Evolutionary conservation across 306 rosid genomes (phyloP), one percentile per base, ranked within the genome.

Genomic region (Dalbergia cochinchinensis): DNA sequence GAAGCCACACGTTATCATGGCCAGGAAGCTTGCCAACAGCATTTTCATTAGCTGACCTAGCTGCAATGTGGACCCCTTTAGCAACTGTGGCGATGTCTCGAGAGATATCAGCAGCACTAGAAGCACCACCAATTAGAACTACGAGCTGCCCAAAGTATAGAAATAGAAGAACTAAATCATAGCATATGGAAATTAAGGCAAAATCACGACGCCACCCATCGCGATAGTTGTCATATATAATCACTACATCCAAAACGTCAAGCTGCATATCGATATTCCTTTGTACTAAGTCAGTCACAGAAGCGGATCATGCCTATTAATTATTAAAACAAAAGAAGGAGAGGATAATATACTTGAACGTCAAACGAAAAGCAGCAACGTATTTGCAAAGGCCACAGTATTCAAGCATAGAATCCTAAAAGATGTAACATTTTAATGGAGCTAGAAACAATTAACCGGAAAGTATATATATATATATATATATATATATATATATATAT

Each of bases 31-130:
- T 87, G 65, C 86, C 90, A 15, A 83, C 48, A 39, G 78, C 65
- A 64, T 69, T 80, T 37, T 69, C 82, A 10, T 59, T 76, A 31
- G 66, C 64, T 7, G 91, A 88, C 69, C 97, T 83, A 31, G 73
- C 85, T 0, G 96, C 96, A 82, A 91, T 31, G 60, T 94, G 98
- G 78, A 92, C 90, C 85, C 91, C 92, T 87, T 89, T 89, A 50
- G 98, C 98, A 75, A 91, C 90, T 8, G 77, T 82, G 10, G 82
- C 87, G 2, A 94, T 73, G 5, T 94, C 98, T 67, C 86, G 86
- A 37, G 91, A 92, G 77, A 94, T 89, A 73, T 94, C 98, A 44
- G 55, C 85, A 20, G 87, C 96, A 82, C 97, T 92, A 13, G 90
- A 73, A 14, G 97, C 86, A 72, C 72, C 59, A 7, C 98, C 98